Base-by-base conservation (phyloP, 352 stramenopile species). In the Phytopythium boreale region DNA sequence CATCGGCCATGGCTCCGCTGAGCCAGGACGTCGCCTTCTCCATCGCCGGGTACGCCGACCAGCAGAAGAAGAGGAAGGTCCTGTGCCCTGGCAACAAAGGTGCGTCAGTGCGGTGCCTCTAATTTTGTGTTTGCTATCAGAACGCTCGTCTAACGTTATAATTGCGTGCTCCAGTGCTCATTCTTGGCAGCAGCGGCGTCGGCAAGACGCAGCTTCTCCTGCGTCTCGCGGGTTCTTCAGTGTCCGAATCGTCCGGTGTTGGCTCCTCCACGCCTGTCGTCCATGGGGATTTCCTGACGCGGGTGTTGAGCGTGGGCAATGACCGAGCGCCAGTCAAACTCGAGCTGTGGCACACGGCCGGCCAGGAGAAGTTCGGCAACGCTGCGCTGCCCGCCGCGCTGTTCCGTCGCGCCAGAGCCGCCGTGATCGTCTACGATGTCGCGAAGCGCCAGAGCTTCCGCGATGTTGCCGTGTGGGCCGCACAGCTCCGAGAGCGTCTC, bases 281-380 rank as follows among this genome's bases (percentile, higher is more conserved):
- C 19, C 41, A 47, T 8, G 64, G 56, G 2, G 77, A 84, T 47
- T 85, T 77, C 39, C 49, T 77, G 20, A 69, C 76, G 10, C 70
- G 64, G 36, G 73, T 84, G 59, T 66, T 76, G 5, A 57, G 63
- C 12, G 29, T 82, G 24, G 61, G 67, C 26, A 59, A 37, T 37
- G 52, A 64, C 27, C 0, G 59, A 41, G 67, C 68, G 29, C 72
- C 77, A 8, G 43, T 83, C 34, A 83, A 88, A 63, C 55, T 88
- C 24, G 76, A 85, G 44, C 62, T 88, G 2, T 88, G 79, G 79
- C 69, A 88, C 61, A 84, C 76, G 6, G 79, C 79, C 9, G 68
- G 70, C 2, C 79, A 88, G 52, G 74, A 84, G 37, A 72, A 77
- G 56, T 79, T 79, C 44, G 75, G 77, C 6, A 61, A 64, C 15